A percentile compares a stretch with the other conserved stretches of the same genome.
phyloP scores from a whole-genome alignment of 2,329 filamentous ascomycete species.

The Beauveria bassiana region DNA sequence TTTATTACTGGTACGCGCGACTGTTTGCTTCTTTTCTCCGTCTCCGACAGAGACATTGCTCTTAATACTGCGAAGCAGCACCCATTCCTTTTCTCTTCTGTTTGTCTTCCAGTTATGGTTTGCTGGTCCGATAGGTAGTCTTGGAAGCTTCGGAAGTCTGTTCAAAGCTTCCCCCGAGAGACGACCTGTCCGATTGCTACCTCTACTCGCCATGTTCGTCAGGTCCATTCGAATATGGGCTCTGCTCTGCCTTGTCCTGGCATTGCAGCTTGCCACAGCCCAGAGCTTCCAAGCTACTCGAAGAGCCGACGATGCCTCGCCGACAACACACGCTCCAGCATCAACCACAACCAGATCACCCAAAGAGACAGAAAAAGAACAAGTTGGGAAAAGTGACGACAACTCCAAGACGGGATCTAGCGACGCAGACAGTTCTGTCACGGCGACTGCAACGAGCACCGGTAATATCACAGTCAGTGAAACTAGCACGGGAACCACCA shows the following conservation, averaged over 20 bases:
- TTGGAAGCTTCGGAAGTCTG: neutral
- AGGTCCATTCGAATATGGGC: slow-evolving; percentile 27
- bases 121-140: neutral
- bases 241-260: slow-evolving; percentile 31
- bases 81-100: neutral
- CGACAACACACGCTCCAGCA: slow-evolving; percentile 8
- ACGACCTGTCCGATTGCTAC: neutral
- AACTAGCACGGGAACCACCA: slow-evolving; percentile 9
- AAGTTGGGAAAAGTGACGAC: neutral
- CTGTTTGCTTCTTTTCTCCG: slow-evolving; percentile 9
- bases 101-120: neutral
- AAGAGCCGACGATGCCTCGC: slow-evolving; percentile 22
- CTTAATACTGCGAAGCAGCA: neutral
- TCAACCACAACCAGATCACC: slow-evolving; percentile 15
- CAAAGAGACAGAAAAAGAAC: slow-evolving; percentile 13
- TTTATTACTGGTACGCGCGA: slow-evolving; percentile 3
- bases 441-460: neutral
- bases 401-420: neutral
- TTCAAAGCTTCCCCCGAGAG: neutral
- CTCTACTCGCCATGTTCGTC: slow-evolving; percentile 24
- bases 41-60: neutral
- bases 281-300: slow-evolving; percentile 23
- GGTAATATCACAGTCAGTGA: slow-evolving; percentile 2
- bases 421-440: neutral
- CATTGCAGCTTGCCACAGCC: slow-evolving; percentile 29